These are phyloP conservation scores for Luffa acutangula DNA, from an alignment of 306 rosid species.

Conservation along the genomic window DNA sequence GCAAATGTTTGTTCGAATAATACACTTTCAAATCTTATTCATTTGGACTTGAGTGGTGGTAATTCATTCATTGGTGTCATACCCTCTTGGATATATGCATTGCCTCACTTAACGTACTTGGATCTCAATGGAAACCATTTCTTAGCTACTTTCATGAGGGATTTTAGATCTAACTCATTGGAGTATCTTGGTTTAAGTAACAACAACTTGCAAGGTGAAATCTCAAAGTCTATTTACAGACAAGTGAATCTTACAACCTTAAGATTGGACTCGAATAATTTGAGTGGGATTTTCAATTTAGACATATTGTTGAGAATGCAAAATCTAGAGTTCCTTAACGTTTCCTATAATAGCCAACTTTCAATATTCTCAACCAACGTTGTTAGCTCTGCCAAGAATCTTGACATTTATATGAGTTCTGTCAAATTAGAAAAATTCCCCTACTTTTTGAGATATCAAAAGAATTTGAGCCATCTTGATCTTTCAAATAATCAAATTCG, in stretches of 20 bases:
- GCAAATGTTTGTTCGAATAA: too few species aligned
- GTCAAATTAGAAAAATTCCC: slow-evolving; percentile 17
- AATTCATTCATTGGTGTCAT: neutral
- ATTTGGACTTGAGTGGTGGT: neutral
- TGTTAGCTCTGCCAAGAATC: neutral
- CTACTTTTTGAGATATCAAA: neutral
- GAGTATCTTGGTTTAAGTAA: neutral
- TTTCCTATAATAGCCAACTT: neutral
- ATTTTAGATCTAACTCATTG: neutral
- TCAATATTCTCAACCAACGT: neutral
- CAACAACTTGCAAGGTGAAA: slow-evolving; percentile 12
- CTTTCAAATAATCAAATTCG: slow-evolving; percentile 17
- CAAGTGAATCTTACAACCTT: neutral
- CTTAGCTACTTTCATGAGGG: neutral
- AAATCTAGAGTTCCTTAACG: neutral
- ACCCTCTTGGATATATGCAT: neutral
- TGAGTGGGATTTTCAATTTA: neutral
- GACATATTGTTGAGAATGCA: neutral
- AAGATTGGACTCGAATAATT: neutral
- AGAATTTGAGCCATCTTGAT: neutral
- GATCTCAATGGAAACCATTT: neutral
- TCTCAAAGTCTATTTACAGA: slow-evolving; percentile 8
- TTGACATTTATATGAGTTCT: neutral
- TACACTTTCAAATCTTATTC: neutral
- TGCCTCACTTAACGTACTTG: neutral